These are phyloP conservation scores for Verticillium klebahnii DNA, from an alignment of 2,329 filamentous ascomycete genomes.

Conservation along the genomic window DNA sequence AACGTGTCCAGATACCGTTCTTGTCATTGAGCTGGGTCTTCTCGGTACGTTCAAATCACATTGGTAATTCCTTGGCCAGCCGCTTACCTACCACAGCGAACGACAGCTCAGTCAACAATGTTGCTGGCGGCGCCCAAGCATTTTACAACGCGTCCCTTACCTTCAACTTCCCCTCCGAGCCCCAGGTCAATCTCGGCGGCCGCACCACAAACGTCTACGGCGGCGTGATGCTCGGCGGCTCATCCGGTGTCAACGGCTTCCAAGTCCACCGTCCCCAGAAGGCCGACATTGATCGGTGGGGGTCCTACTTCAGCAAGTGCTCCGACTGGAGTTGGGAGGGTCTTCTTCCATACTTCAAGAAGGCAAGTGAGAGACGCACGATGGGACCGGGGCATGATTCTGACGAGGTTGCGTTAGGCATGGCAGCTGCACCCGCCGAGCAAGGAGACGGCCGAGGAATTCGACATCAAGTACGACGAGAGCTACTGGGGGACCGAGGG, in stretches of 20 bases:
- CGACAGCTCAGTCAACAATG: conserved; percentile 17
- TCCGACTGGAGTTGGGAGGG: conserved; percentile 21
- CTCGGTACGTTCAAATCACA: conserved; percentile 10
- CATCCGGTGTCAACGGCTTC: conserved; percentile 22
- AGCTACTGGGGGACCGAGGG: conserved; percentile 17
- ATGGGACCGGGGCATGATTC: neutral
- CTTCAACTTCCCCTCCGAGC: conserved; percentile 11
- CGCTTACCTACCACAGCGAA: conserved; percentile 10
- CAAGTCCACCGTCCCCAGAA: conserved; percentile 19
- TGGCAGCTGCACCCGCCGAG: conserved; percentile 17
- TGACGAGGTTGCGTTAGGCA: conserved; percentile 5
- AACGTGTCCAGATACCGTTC: conserved; percentile 8
- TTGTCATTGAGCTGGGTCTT: conserved; percentile 16
- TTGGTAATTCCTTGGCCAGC: neutral
- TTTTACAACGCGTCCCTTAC: conserved; percentile 3
- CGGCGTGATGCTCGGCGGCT: conserved; percentile 21
- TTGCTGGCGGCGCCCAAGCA: conserved; percentile 7
- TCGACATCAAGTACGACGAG: conserved; percentile 20
- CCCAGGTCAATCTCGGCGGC: conserved; percentile 11
- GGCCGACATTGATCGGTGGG: conserved; percentile 23
- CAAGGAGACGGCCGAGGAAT: conserved; percentile 11
- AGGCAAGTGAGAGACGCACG: conserved; percentile 9
- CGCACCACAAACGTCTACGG: conserved; percentile 11
- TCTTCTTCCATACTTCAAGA: conserved; percentile 22
- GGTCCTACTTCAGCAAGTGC: conserved; percentile 12